Percentiles rank a stretch among this genome's conserved stretches.
Evolutionary conservation across 73 alveolate species (phyloP).

Genomic region (Paramecium bursaria): DNA sequence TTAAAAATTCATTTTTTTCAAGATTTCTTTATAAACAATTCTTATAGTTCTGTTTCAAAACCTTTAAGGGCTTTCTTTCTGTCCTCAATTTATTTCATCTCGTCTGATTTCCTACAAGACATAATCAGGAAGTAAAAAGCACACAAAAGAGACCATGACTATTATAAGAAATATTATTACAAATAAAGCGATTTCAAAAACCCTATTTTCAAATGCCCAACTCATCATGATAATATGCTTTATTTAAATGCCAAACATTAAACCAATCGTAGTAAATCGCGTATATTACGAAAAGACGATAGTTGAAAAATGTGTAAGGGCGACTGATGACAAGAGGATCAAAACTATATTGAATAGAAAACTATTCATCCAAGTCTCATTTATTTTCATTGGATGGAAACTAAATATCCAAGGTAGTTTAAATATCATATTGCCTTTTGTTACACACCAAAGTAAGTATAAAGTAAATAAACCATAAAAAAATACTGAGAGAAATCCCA

Average conservation of each 20-base stretch:
- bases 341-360: constrained; percentile 77
- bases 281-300: constrained; percentile 72
- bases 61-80: constrained; percentile 51
- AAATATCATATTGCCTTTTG: constrained; percentile 85
- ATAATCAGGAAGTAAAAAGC: constrained; percentile 17
- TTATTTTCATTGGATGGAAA: constrained; percentile 81
- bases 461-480: constrained; percentile 77
- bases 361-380: constrained; percentile 88
- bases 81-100: constrained; percentile 15
- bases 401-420: constrained; percentile 76
- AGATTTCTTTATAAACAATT: constrained; percentile 55
- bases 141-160: constrained; percentile 58
- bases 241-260: constrained; percentile 76
- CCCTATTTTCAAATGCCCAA: constrained; percentile 73
- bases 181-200: constrained; percentile 62
- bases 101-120: constrained; percentile 48
- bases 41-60: constrained; percentile 64
- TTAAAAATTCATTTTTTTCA: no score
- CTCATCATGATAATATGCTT: constrained; percentile 72
- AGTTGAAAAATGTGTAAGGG: constrained; percentile 73
- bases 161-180: background rate
- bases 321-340: constrained; percentile 75
- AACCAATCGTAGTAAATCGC: constrained; percentile 72
- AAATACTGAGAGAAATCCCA: constrained; percentile 70
- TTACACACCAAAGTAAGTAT: constrained; percentile 76